Evolutionary conservation across 495 filamentous ascomycete genomes (phyloP), one percentile per base, ranked within the genome.

Genomic region (Neurospora sp.): DNA sequence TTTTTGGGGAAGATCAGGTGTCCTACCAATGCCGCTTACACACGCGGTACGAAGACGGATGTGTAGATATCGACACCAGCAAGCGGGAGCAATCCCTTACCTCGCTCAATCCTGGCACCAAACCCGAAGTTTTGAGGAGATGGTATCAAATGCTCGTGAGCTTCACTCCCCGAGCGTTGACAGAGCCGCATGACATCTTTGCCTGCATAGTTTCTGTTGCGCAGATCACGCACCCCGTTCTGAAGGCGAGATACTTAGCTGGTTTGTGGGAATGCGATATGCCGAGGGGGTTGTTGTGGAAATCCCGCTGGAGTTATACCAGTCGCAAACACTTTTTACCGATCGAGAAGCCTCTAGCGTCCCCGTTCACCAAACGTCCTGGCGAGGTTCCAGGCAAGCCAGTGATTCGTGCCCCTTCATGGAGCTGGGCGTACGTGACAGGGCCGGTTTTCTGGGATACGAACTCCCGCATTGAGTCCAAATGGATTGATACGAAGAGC

Each of bases 131-230:
- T 0, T 10, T 72, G 53, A n/a, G 71, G 1, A 20, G 16, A 8
- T 72, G 71, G 71, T 72, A 72, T 20, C 53, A 22, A 2, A 69
- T 72, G 71, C 59, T 72, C 7, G 8, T n/a, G 0, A 9, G 12
- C n/a, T 72, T 72, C 16, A 69, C 59, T 1, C 38, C 71, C 22
- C 71, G 71, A 9, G 71, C 35, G 2, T 9, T 72, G 59, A 68
- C 71, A 12, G 71, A 72, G 39, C 71, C 71, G 1, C 47, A 72
- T 10, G 71, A 72, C 1, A 45, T 72, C 0, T 72, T 72, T 69
- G 59, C 71, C 0, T 68, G 37, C 22, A 41, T 72, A 1, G 39
- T 68, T 0, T 40, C 37, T 7, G 20, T 72, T 7, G 39, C 71
- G 1, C 37, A 3, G 39, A 8, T 72, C 3, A 40, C 39, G n/a